Base-by-base conservation (phyloP, 371 early-diverging fungal genomes). In the Chytridium lagenaria region DNA sequence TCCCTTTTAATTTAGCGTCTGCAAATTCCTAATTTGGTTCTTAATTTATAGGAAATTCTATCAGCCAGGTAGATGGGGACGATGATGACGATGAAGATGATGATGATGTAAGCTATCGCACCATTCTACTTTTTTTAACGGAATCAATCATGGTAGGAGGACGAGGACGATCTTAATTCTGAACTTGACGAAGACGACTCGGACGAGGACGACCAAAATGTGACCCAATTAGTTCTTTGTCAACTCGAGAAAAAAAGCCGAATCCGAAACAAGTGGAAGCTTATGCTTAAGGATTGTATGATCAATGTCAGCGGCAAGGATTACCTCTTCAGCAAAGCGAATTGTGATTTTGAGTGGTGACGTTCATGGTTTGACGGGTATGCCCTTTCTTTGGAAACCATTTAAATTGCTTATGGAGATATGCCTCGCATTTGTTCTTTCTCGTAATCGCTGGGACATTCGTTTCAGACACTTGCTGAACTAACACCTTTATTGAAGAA, bases 261-360 rank as follows among this genome's bases (percentile, higher is more conserved):
- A 69, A 94, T 94, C 72, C 97, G 95, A 84, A 98, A 95, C 88
- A 95, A 95, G 84, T 98, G 98, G 98, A 95, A 95, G 87, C 95
- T 96, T 78, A 90, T 92, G 10, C 86, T 98, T 55, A 92, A 93
- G 81, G 98, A 97, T 76, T 98, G 98, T 33, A 94, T 98, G 73
- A 92, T 95, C 86, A 80, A 93, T 71, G 91, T 96, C 59, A 94
- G 97, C 74, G 98, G 98, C 26, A 89, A 91, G 72, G 97, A 98
- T 75, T 97, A 94, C 78, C 80, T 96, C 40, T 98, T 97, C 87
- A 91, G 92, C 73, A 92, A 91, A 80, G 94, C 94, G 22, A 96
- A 86, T 72, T 94, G 95, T 39, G 98, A 98, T 68, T 97, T 96
- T 85, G 96, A 96, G 73, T 97, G 95, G 95, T 96, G 85, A 82